Base-by-base conservation (phyloP, 2,329 filamentous ascomycete genomes). In the Lachnum nothofagi region DNA sequence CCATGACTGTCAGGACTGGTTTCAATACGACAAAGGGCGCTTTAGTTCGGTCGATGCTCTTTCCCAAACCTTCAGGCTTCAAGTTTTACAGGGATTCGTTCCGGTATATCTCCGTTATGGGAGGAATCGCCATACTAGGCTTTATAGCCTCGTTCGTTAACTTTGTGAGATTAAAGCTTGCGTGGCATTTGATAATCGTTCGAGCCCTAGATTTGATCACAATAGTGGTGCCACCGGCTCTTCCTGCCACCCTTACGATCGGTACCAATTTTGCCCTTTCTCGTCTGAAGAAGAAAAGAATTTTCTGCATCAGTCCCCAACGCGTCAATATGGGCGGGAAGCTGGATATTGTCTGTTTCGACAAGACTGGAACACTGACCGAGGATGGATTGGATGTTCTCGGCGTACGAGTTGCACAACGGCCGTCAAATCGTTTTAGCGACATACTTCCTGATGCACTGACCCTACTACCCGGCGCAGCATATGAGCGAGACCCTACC, bases 71-170 rank as follows among this genome's bases (percentile, higher is more conserved):
- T 1, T 95, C 91, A 0, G 91, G 91, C 0, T 98, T 98, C 79
- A 97, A 94, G 63, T 98, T 98, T 66, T 98, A 98, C 67, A 82
- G 89, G 35, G 93, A 98, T 67, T 96, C 91, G 0, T 98, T 98
- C 70, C 83, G 91, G 19, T 98, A 98, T 66, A 97, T 98, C 52
- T 90, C 88, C 3, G 93, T 98, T 52, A 98, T 98, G 93, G 91
- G 80, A 5, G 72, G 83, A 35, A 84, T 98, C 60, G 94, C 93
- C 19, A 71, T 83, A 42, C 67, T 97, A 42, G 93, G 94, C 0
- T 98, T 98, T 63, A 72, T 91, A 19, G 90, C 86, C 1, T 97
- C 93, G 0, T 85, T 98, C 59, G 73, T 95, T 68, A 98, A 98
- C 67, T 98, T 98, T 65, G 72, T 98, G 45, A 83, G 87, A 34